Base-by-base conservation (phyloP, 139 green algal species). In the Chlorella sorokiniana region DNA sequence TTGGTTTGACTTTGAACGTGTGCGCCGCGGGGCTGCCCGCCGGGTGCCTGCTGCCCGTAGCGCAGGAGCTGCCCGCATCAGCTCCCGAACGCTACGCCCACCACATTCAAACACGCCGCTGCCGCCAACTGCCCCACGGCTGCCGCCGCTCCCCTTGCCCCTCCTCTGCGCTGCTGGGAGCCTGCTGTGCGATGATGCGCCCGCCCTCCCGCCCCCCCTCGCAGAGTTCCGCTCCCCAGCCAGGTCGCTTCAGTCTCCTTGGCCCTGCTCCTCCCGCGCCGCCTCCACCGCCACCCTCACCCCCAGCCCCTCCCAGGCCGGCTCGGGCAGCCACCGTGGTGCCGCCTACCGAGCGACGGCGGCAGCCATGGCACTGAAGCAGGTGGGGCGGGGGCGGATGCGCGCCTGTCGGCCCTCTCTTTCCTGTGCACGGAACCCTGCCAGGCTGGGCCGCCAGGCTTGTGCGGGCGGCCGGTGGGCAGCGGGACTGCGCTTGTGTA, bases 181-280 rank as follows among this genome's bases (percentile, higher is more conserved):
- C 48, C 48, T 25, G 48, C 48, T 56, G 48, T 16, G 48, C 48
- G 14, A 56, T 56, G 14, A 56, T 25, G 48, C 48, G 16, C 48
- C 16, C 14, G 48, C 48, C 48, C 48, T 59, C 48, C 48, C 48
- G 2, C 20, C 35, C 51, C 51, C 11, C 23, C 73, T 35, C 54
- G 73, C 73, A 79, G 73, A 79, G 35, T 79, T 56, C 54, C 73
- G 73, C 37, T 79, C 73, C 10, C 73, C 73, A 0, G 73, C 73
- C 37, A 68, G 41, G 54, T 68, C 54, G 22, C 73, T 79, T 35
- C 35, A 68, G 37, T 79, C 73, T 1, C 54, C 73, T 37, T 79
- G 48, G 35, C 72, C 72, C 70, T 37, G 33, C 7, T 79, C 73
- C 27, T 79, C 73, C 0, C 52, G 31, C 42, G 25, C 41, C 22